Base-by-base conservation (phyloP, 768 basidiomycete species). In the Hygrocybe coccinea region DNA sequence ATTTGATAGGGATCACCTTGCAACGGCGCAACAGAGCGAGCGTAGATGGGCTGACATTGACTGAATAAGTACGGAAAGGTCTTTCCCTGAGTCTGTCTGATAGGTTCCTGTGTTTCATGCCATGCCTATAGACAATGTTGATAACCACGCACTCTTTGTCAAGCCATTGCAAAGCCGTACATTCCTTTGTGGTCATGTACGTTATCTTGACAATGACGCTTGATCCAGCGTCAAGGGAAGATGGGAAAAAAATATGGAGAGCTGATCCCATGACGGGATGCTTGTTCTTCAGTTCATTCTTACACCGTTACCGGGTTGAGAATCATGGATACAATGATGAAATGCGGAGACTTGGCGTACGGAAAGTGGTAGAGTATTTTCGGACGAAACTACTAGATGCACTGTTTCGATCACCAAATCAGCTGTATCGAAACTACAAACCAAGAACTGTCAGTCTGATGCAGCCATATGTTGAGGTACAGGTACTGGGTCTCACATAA, bases 41-140 rank as follows among this genome's bases (percentile, higher is more conserved):
- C 89, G 65, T 95, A 87, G 61, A 94, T 95, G 2, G 95, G 91
- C 60, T 97, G 93, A 64, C 88, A 91, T 64, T 97, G 95, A 57
- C 90, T 92, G 74, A 94, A 97, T 14, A 97, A 69, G 71, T 88
- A 97, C 0, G 91, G 86, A 66, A 89, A 87, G 17, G 74, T 73
- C 60, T 91, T 91, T 7, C 91, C 91, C 57, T 90, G 89, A 0
- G 93, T 97, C 71, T 92, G 86, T 56, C 89, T 90, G 50, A 50
- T 9, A 25, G 47, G 24, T 33, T 34, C 11, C 25, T n/a, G 19
- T 33, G 4, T 8, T 22, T 29, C 11, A 19, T 45, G 50, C 22
- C 15, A 46, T 14, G 50, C 52, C 47, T 12, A 41, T 39, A 45
- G 19, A 48, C 35, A 9, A 25, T 35, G 11, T 24, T 9, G 24